These are phyloP conservation scores for Strobilomyces dryophilus DNA, from an alignment of 768 basidiomycete genomes.

Conservation along the genomic window DNA sequence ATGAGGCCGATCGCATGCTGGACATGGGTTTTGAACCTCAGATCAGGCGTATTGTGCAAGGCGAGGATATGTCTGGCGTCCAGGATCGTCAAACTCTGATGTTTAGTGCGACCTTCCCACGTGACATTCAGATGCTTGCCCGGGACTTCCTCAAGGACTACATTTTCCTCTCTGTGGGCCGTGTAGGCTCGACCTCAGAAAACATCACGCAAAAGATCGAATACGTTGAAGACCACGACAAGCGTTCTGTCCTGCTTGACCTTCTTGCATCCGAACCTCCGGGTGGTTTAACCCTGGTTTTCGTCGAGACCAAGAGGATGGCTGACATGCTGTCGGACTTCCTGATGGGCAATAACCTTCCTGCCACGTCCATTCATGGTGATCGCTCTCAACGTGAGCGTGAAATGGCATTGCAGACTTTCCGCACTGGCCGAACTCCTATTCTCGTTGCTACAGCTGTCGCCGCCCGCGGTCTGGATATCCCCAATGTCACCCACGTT, in stretches of 20 bases:
- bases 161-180: conserved; percentile 96
- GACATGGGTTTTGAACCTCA: conserved; percentile 99
- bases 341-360: conserved; percentile 74
- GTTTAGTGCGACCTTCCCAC: conserved; percentile 99
- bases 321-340: conserved; percentile 98
- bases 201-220: conserved; percentile 99
- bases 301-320: conserved; percentile 99
- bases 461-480: conserved; percentile 97
- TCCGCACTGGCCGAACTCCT: conserved; percentile 92
- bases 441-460: conserved; percentile 98
- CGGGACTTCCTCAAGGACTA: conserved; percentile 98
- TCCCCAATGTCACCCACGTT: conserved; percentile 98
- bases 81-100: conserved; percentile 94
- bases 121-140: conserved; percentile 96
- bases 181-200: conserved; percentile 97
- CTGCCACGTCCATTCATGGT: conserved; percentile 96
- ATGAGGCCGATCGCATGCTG: conserved; percentile 99
- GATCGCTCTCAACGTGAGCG: conserved; percentile 98
- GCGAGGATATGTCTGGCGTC: conserved; percentile 97
- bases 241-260: conserved; percentile 94
- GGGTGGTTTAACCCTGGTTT: conserved; percentile 87
- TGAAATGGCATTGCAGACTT: conserved; percentile 91
- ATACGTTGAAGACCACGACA: conserved; percentile 96
- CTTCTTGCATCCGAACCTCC: conserved; percentile 71
- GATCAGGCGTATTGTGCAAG: conserved; percentile 96